Percentiles rank a stretch among this genome's conserved stretches.
These are phyloP conservation scores for Kondoa malvinella DNA, from an alignment of 768 basidiomycete genomes.

Conservation along the genomic window DNA sequence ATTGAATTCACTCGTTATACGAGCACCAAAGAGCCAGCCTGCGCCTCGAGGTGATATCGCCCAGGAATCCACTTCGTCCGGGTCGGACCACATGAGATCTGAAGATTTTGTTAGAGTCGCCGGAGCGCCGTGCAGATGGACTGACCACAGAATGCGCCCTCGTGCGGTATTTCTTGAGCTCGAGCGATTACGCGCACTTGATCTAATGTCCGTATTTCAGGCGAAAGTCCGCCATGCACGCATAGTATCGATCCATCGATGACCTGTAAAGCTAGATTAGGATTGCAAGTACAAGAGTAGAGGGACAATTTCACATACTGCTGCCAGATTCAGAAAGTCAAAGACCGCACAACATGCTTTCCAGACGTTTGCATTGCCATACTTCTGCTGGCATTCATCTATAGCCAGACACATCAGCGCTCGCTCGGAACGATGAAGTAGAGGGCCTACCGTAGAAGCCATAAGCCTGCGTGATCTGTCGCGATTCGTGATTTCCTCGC, in stretches of 20 bases:
- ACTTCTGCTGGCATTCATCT: constrained; percentile 97
- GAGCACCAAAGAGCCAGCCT: constrained; percentile 81
- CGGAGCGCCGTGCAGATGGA: constrained; percentile 5
- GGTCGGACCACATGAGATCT: constrained; percentile 97
- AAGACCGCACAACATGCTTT: constrained; percentile 94
- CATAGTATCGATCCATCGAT: constrained; percentile 84
- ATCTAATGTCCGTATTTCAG: constrained; percentile 85
- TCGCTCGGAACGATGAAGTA: not conserved
- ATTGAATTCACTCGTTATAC: constrained; percentile 81
- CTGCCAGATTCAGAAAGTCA: constrained; percentile 85
- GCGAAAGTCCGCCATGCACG: constrained; percentile 89
- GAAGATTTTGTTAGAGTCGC: constrained; percentile 29
- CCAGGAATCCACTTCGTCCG: constrained; percentile 85
- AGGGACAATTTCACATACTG: constrained; percentile 41
- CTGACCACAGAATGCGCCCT: constrained; percentile 38
- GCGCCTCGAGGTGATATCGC: constrained; percentile 91
- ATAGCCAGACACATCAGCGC: not conserved
- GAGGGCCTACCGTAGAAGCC: constrained; percentile 74
- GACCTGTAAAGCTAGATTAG: constrained; percentile 43
- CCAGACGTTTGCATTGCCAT: constrained; percentile 88
- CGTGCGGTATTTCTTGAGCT: constrained; percentile 38
- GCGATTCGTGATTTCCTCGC: constrained; percentile 87
- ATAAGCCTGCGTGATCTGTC: constrained; percentile 96
- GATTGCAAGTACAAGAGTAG: not conserved
- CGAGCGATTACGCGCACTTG: constrained; percentile 74